Percentiles rank a stretch among this genome's conserved stretches.
Evolutionary conservation across 116 monocot species (phyloP).

Genomic region (Dioscorea cayenensis): DNA sequence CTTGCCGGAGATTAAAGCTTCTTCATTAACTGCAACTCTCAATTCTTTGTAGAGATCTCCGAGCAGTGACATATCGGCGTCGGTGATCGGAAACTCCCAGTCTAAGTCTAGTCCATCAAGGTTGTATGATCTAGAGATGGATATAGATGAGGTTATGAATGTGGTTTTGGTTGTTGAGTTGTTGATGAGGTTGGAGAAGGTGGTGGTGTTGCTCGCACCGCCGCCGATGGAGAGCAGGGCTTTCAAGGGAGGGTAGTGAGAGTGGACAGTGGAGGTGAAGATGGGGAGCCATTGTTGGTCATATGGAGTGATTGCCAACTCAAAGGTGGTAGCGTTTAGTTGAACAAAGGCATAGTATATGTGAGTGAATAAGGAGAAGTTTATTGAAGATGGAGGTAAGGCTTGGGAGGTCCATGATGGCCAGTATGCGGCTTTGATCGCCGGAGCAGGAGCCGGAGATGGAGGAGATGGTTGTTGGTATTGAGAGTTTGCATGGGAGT

Average conservation of each 20-base stretch:
- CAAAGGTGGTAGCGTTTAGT: slow-evolving; percentile 7
- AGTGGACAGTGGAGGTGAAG: slow-evolving; percentile 11
- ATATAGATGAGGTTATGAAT: slow-evolving; percentile 38
- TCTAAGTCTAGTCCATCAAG: slow-evolving; percentile 50
- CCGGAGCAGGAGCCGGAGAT: neutral
- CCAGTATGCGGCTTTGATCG: slow-evolving; percentile 1
- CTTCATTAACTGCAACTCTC: neutral
- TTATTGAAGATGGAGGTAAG: slow-evolving; percentile 18
- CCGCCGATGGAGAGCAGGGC: slow-evolving; percentile 6
- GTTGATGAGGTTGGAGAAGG: slow-evolving; percentile 10
- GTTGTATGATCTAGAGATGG: slow-evolving; percentile 17
- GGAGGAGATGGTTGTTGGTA: too few species aligned
- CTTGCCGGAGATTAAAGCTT: neutral
- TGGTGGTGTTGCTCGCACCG: neutral
- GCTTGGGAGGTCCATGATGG: neutral
- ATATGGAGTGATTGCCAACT: slow-evolving; percentile 6
- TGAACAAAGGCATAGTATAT: slow-evolving; percentile 29
- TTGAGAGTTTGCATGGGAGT: too few species aligned
- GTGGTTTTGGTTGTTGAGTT: slow-evolving; percentile 1
- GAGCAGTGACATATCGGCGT: neutral
- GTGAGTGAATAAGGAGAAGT: slow-evolving; percentile 37
- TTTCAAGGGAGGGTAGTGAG: slow-evolving; percentile 4
- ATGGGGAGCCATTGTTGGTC: neutral
- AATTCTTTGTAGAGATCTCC: neutral
- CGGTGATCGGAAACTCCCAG: slow-evolving; percentile 5